phyloP scores from a whole-genome alignment of 768 basidiomycete genomes.

The Rhodotorula toruloides region DNA sequence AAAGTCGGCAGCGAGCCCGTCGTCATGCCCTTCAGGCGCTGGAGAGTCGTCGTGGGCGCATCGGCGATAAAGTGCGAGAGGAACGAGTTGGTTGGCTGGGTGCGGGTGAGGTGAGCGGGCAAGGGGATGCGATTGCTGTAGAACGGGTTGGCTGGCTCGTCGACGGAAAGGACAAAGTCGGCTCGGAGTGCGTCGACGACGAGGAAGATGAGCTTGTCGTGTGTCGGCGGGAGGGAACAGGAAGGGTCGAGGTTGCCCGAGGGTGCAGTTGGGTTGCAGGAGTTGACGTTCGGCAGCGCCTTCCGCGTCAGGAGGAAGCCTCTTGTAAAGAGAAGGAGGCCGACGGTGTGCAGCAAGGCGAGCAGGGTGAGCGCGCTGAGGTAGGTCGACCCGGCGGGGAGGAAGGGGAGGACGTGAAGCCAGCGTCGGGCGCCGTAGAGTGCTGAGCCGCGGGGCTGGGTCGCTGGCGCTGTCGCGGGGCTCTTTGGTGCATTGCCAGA shows the following conservation, averaged over 20 bases:
- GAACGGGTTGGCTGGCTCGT: slow-evolving; percentile 51
- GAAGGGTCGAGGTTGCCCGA: slow-evolving; percentile 43
- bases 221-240: slow-evolving; percentile 60
- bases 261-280: slow-evolving; percentile 51
- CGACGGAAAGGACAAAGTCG: slow-evolving; percentile 75
- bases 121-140: slow-evolving; percentile 79
- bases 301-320: slow-evolving; percentile 84
- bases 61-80: slow-evolving; percentile 86
- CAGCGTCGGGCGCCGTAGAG: not conserved
- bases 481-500: not conserved
- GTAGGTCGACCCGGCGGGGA: slow-evolving; percentile 14
- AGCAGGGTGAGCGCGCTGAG: slow-evolving; percentile 27
- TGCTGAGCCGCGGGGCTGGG: not conserved
- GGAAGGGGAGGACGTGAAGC: slow-evolving; percentile 25
- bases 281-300: slow-evolving; percentile 57
- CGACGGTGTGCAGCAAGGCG: slow-evolving; percentile 59
- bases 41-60: slow-evolving; percentile 90
- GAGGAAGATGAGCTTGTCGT: slow-evolving; percentile 73
- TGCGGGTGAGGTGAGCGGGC: slow-evolving; percentile 64
- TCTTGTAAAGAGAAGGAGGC: slow-evolving; percentile 80
- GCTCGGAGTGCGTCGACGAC: slow-evolving; percentile 90
- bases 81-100: slow-evolving; percentile 66
- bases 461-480: not conserved
- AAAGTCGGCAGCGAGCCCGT: slow-evolving; percentile 95
- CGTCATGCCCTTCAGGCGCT: slow-evolving; percentile 88